Evolutionary conservation across 1,139 yeast genomes (phyloP), one percentile per base, ranked within the genome.

Genomic region (Zhuliangozyma blackwelliae): DNA sequence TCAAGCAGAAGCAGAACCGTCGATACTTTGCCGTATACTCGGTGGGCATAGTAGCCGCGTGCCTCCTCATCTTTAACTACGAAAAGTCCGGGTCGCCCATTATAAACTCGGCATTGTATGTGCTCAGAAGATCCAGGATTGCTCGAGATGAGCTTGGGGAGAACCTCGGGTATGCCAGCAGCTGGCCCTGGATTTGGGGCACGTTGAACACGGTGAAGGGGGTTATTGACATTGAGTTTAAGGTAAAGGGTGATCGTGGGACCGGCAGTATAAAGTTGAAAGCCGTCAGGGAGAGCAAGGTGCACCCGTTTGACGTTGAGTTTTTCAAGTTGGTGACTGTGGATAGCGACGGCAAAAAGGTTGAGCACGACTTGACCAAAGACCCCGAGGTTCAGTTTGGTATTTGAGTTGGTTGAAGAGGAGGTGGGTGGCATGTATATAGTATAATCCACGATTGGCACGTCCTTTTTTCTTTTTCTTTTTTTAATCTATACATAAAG

Each of bases 181-280:
- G 84, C 32, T 77, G 84, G 67, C 97, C 98, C 4, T 92, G 97
- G 97, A 82, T 92, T 40, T 65, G 75, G 39, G 98, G 98, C 7
- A 76, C 79, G 33, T 68, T 92, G 48, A 88, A 90, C 50, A 87
- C 94, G 27, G 87, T 87, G 43, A 74, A 79, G 40, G 97, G 97
- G 12, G 68, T 75, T 19, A 84, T 92, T 33, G 84, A 90, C 55
- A 78, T 92, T 47, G 59, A 61, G 26, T 88, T 88, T 50, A 63
- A 71, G 29, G 86, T 88, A 31, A 72, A 74, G 49, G 98, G 97
- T 10, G 69, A 68, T 36, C 66, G 68, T 43, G 63, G 61, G 5
- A 19, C 10, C 3, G 83, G 82, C n/a, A 66, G 60, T 39, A 65
- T 81, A 32, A 64, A 57, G 45, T 66, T 84, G 48, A 71, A 72